Evolutionary conservation across 208 protist species (phyloP).

Genomic region (Angomonas ambiguus): DNA sequence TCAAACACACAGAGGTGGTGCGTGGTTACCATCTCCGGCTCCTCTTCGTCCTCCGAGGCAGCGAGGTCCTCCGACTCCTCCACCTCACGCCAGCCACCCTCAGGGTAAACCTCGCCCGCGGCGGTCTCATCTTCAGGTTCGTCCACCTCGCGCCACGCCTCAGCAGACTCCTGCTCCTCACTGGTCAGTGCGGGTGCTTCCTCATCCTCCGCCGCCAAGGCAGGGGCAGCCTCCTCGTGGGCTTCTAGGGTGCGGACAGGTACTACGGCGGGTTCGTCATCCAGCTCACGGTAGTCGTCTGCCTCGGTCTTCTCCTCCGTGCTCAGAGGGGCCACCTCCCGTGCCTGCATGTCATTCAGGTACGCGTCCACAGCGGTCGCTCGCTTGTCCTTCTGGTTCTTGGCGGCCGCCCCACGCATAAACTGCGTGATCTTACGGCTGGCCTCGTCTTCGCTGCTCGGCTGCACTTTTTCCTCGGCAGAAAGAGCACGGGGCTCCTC

Average conservation of each 20-base stretch:
- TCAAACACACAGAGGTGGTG: background rate
- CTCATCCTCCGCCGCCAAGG: slow-evolving; percentile 30
- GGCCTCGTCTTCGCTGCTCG: background rate
- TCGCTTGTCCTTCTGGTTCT: background rate
- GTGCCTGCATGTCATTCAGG: slow-evolving; percentile 5
- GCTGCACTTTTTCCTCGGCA: background rate
- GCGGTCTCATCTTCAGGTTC: slow-evolving; percentile 23
- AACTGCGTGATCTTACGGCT: background rate
- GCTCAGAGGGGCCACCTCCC: background rate
- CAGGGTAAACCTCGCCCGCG: slow-evolving; percentile 46
- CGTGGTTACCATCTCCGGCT: slow-evolving; percentile 12
- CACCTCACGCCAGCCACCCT: slow-evolving; percentile 39
- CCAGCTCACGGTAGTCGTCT: background rate
- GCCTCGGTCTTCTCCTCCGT: background rate
- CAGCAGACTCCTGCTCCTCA: slow-evolving; percentile 40
- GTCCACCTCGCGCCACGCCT: slow-evolving; percentile 42
- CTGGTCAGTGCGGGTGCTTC: slow-evolving; percentile 31
- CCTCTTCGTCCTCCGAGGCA: background rate
- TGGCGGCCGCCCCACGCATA: background rate
- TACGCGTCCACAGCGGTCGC: slow-evolving; percentile 1
- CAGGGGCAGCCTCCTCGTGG: background rate
- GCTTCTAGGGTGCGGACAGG: background rate
- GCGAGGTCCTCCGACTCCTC: background rate
- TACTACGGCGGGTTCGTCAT: background rate
- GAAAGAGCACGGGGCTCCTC: background rate